A percentile compares a stretch with the other conserved stretches of the same genome.
Evolutionary conservation across 768 basidiomycete species (phyloP).

Genomic region (Macrolepiota albuminosa): DNA sequence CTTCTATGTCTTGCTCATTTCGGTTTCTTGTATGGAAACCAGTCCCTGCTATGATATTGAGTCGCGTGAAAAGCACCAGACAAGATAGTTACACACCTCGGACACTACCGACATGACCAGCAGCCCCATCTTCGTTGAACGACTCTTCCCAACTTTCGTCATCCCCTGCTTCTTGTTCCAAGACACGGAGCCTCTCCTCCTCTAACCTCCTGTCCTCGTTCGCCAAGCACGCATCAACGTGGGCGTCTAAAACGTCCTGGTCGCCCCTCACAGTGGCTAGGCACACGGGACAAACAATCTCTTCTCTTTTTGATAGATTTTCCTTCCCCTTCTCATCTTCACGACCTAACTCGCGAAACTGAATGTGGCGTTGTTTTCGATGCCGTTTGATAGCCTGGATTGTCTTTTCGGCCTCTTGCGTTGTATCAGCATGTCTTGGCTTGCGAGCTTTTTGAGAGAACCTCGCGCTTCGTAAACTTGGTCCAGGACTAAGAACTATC

Average conservation of each 20-base stretch:
- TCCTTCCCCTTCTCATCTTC: slow-evolving; percentile 45
- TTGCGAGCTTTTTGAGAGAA: slow-evolving; percentile 37
- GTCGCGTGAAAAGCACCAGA: neutral
- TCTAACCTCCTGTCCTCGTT: slow-evolving; percentile 43
- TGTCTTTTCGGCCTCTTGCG: slow-evolving; percentile 45
- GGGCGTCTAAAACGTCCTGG: slow-evolving; percentile 69
- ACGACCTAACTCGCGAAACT: slow-evolving; percentile 60
- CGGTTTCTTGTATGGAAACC: slow-evolving; percentile 67
- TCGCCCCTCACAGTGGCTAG: slow-evolving; percentile 53
- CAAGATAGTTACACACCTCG: slow-evolving; percentile 32
- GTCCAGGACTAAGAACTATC: slow-evolving; percentile 22
- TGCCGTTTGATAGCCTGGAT: slow-evolving; percentile 62
- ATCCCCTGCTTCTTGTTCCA: slow-evolving; percentile 22
- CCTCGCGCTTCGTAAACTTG: slow-evolving; percentile 32
- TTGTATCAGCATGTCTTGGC: slow-evolving; percentile 28
- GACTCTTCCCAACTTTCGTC: slow-evolving; percentile 26
- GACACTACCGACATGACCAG: slow-evolving; percentile 42
- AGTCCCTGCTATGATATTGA: slow-evolving; percentile 39
- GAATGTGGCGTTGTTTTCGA: slow-evolving; percentile 63
- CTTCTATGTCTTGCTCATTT: slow-evolving; percentile 63
- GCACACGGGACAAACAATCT: slow-evolving; percentile 70
- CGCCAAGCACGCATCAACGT: slow-evolving; percentile 76
- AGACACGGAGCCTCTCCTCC: slow-evolving; percentile 36
- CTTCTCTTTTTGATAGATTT: slow-evolving; percentile 28
- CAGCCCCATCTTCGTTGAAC: slow-evolving; percentile 24